Conservation (phyloP, 495 filamentous ascomycete genomes). For the Schizothecium vesticola region DNA sequence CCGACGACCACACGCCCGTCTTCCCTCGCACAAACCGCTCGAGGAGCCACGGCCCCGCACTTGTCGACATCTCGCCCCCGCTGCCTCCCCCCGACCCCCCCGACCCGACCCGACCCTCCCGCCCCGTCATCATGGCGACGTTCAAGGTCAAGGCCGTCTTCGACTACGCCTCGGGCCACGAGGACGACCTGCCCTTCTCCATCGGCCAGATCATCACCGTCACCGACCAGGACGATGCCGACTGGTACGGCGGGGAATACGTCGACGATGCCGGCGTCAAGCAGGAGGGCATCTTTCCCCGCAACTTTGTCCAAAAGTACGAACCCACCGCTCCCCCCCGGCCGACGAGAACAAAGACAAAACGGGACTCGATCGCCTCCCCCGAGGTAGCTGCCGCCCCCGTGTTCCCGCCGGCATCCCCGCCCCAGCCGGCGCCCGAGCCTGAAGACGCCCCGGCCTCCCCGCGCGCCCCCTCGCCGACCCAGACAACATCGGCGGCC, state of each 20-base stretch:
- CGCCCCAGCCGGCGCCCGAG: constrained; percentile 26
- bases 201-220: constrained; percentile 89
- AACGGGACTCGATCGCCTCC: constrained; percentile 56
- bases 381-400: constrained; percentile 65
- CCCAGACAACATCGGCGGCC: constrained; percentile 22
- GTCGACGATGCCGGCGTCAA: constrained; percentile 64
- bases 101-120: background rate
- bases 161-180: constrained; percentile 85
- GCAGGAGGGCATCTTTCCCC: constrained; percentile 87
- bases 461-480: constrained; percentile 16
- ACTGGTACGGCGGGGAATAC: constrained; percentile 95
- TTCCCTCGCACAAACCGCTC: background rate
- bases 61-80: background rate
- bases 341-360: constrained; percentile 66
- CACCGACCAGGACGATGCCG: constrained; percentile 82
- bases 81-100: background rate
- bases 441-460: constrained; percentile 30
- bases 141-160: constrained; percentile 95
- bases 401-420: constrained; percentile 53
- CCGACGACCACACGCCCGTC: background rate
- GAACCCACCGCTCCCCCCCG: constrained; percentile 87
- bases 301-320: constrained; percentile 94
- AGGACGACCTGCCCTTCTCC: constrained; percentile 87
- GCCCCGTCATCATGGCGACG: constrained; percentile 55
- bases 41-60: constrained; percentile 9